Conservation (phyloP, 2,329 filamentous ascomycete genomes). For the Ophiostoma ips region DNA sequence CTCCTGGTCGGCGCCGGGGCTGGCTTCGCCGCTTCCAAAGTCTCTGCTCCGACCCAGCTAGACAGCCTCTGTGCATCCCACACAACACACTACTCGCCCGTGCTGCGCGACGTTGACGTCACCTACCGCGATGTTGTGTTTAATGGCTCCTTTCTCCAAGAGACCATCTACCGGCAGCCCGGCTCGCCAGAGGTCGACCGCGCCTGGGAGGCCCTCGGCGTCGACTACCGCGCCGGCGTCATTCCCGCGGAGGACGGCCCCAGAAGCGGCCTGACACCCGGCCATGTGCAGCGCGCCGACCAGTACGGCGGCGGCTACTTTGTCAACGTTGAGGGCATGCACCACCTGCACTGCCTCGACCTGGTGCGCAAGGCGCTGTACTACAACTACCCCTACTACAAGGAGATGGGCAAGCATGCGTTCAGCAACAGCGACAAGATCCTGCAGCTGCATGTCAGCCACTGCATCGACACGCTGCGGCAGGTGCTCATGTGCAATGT, state of each 20-base stretch:
- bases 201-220: slow-evolving; percentile 31
- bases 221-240: slow-evolving; percentile 31
- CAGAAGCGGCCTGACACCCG: slow-evolving; percentile 33
- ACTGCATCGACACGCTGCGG: slow-evolving; percentile 47
- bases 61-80: slow-evolving; percentile 9
- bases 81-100: slow-evolving; percentile 16
- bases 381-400: slow-evolving; percentile 47
- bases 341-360: slow-evolving; percentile 47
- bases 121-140: slow-evolving; percentile 26
- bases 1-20: neutral
- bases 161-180: slow-evolving; percentile 36
- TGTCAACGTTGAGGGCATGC: slow-evolving; percentile 42
- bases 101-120: slow-evolving; percentile 22
- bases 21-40: slow-evolving; percentile 4
- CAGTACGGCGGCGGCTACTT: slow-evolving; percentile 45
- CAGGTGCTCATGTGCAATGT: slow-evolving; percentile 50
- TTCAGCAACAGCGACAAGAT: slow-evolving; percentile 43
- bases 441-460: slow-evolving; percentile 41
- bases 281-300: slow-evolving; percentile 40
- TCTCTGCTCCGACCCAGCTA: slow-evolving; percentile 1
- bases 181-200: slow-evolving; percentile 39
- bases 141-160: slow-evolving; percentile 42
- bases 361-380: slow-evolving; percentile 42
- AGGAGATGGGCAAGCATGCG: slow-evolving; percentile 31
- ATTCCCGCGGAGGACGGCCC: slow-evolving; percentile 35